Evolutionary conservation across 495 filamentous ascomycete genomes (phyloP).

Genomic region (Hypomontagnella monticulosa): DNA sequence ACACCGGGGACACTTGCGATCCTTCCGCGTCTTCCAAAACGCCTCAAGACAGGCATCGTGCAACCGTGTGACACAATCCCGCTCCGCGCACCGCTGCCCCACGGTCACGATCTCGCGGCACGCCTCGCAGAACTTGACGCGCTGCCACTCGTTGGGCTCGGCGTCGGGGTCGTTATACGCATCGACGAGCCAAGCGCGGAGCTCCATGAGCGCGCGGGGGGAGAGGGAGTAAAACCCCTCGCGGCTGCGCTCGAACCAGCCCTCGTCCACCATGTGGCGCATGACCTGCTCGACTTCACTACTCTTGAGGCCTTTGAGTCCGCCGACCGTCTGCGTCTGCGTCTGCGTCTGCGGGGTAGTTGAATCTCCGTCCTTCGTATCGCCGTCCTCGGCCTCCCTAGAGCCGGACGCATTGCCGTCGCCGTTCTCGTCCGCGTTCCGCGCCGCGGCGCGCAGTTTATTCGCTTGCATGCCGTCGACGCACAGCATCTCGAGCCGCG

Average conservation of each 20-base stretch:
- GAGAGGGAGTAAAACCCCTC: conserved; percentile 78
- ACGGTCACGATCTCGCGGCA: conserved; percentile 92
- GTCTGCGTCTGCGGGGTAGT: too few species aligned
- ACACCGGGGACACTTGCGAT: conserved; percentile 78
- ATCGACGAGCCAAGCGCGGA: conserved; percentile 80
- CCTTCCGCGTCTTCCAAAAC: conserved; percentile 71
- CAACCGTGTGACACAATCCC: conserved; percentile 72
- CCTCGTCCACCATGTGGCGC: conserved; percentile 74
- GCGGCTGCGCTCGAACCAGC: conserved; percentile 80
- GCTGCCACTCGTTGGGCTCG: conserved; percentile 65
- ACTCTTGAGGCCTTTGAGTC: conserved; percentile 70
- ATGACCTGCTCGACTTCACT: conserved; percentile 79
- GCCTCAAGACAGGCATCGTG: conserved; percentile 80
- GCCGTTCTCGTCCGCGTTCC: conserved; percentile 50
- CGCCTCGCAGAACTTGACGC: conserved; percentile 86
- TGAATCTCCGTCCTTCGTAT: too few species aligned
- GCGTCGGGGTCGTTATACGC: conserved; percentile 81
- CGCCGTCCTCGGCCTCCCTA: too few species aligned
- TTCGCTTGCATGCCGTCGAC: conserved; percentile 80
- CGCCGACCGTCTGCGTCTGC: conserved; percentile 24
- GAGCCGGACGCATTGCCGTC: too few species aligned
- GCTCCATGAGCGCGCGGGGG: conserved; percentile 82
- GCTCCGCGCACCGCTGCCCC: conserved; percentile 80
- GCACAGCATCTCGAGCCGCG: conserved; percentile 79
- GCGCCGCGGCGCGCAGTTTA: conserved; percentile 62